Base-by-base conservation (phyloP, 1,139 yeast genomes). In the Saccharomyces hybrid region DNA sequence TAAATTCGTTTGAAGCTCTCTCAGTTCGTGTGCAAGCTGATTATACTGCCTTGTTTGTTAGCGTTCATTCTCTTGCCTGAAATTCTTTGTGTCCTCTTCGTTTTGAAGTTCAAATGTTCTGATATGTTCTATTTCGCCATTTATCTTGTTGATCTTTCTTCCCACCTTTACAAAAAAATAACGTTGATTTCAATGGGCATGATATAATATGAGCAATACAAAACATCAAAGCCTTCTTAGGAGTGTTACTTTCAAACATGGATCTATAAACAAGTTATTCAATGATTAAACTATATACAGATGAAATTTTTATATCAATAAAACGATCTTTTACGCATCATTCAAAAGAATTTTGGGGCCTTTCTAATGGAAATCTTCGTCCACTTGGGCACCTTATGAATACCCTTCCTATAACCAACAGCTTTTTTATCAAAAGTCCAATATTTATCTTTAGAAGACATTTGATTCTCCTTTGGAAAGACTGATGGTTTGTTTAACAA, bases 301-400 rank as follows among this genome's bases (percentile, higher is more conserved):
- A 38, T 38, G 44, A 38, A 20, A 23, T 23, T 27, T 9, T 27
- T 14, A 11, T 25, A 31, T n/a, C 51, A 7, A 29, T 23, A 49
- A 28, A 46, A 47, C 25, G 28, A 31, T 16, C 29, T 5, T 51
- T 4, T 38, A 20, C 20, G 25, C 3, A 38, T 8, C 11, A 38
- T 16, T 68, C 77, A 90, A 71, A 84, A 88, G 69, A 87, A 80
- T 59, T 81, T 78, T 49, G 97, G 97, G 66, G 88, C 86, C 55
- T 79, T 82, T 74, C 97, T 83, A 70, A 85, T 79, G 14, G 96
- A 83, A 59, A 82, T 71, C 73, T 86, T 88, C 55, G 98, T 91
- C 95, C 96, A 89, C 66, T 88, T 87, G 23, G 96, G 96, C 34
- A 85, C 86, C 70, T 77, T 81, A 69, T 93, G 98, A 28, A 88